These are phyloP conservation scores for Fusarium sp. DNA, from an alignment of 2,329 filamentous ascomycete genomes.

Conservation along the genomic window DNA sequence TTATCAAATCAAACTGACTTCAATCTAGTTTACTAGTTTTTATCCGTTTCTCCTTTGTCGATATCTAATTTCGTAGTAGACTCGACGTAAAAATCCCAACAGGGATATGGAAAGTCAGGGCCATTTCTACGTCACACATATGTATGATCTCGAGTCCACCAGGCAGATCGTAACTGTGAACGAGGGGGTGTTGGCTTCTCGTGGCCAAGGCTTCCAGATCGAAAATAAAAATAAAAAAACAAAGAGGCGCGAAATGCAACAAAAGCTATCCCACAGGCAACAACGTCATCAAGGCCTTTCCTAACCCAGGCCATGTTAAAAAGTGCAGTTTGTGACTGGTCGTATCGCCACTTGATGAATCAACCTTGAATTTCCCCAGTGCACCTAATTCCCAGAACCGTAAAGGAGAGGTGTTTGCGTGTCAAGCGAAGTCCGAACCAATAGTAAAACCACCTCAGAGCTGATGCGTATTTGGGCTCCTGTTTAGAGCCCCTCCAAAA, in stretches of 20 bases:
- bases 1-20: conserved; percentile 34
- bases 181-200: conserved; percentile 39
- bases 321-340: conserved; percentile 50
- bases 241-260: conserved; percentile 32
- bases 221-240: conserved; percentile 29
- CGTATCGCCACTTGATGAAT: conserved; percentile 50
- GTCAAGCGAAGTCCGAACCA: conserved; percentile 46
- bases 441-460: conserved; percentile 42
- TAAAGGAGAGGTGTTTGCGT: conserved; percentile 41
- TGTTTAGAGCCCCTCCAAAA: conserved; percentile 35
- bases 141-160: conserved; percentile 43
- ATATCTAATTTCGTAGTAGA: conserved; percentile 28
- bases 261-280: conserved; percentile 48
- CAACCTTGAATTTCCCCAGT: conserved; percentile 49
- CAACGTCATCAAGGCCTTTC: conserved; percentile 47
- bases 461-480: conserved; percentile 35
- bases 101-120: conserved; percentile 27
- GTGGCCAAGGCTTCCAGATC: conserved; percentile 42
- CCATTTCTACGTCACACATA: conserved; percentile 38
- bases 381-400: conserved; percentile 44
- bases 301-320: conserved; percentile 43
- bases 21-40: conserved; percentile 34
- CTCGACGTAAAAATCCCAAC: conserved; percentile 26
- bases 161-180: conserved; percentile 38
- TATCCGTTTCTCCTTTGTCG: conserved; percentile 16